phyloP scores from a whole-genome alignment of 257 asterid genomes.

The Przewalskia tangutica region DNA sequence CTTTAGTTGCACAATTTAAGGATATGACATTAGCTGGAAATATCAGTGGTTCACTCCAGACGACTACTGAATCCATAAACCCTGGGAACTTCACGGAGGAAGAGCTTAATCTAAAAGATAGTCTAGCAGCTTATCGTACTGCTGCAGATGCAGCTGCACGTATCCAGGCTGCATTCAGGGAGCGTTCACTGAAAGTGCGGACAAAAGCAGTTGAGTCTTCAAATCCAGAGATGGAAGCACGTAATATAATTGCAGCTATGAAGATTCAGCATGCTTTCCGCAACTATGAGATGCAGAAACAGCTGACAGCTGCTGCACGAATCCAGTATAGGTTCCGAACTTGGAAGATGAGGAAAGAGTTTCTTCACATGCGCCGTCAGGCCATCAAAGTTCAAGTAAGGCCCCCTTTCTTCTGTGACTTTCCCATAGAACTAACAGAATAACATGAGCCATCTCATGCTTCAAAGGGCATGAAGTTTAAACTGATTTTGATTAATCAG shows the following conservation, averaged over 20 bases:
- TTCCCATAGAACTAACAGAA: background rate
- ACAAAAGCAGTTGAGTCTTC: slow-evolving; percentile 33
- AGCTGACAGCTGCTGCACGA: slow-evolving; percentile 76
- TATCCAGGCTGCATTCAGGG: slow-evolving; percentile 62
- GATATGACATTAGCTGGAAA: slow-evolving; percentile 70
- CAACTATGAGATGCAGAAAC: slow-evolving; percentile 54
- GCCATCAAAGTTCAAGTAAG: slow-evolving; percentile 80
- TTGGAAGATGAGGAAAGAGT: slow-evolving; percentile 79
- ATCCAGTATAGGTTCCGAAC: slow-evolving; percentile 80
- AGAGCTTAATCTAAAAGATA: slow-evolving; percentile 62
- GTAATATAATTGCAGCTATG: slow-evolving; percentile 82
- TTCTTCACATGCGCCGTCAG: slow-evolving; percentile 77
- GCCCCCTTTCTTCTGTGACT: background rate
- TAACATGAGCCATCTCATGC: background rate
- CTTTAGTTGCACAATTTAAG: slow-evolving; percentile 53
- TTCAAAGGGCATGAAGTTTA: background rate
- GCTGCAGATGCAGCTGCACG: slow-evolving; percentile 80
- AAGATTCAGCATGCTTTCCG: slow-evolving; percentile 97
- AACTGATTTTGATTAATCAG: background rate
- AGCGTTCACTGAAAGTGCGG: slow-evolving; percentile 32
- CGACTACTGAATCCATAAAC: slow-evolving; percentile 27
- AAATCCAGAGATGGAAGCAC: slow-evolving; percentile 79
- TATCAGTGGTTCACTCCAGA: slow-evolving; percentile 55
- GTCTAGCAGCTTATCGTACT: slow-evolving; percentile 81
- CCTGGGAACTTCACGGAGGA: slow-evolving; percentile 53